These are phyloP conservation scores for Onygenales sp. DNA, from an alignment of 2,329 filamentous ascomycete genomes.

Conservation along the genomic window DNA sequence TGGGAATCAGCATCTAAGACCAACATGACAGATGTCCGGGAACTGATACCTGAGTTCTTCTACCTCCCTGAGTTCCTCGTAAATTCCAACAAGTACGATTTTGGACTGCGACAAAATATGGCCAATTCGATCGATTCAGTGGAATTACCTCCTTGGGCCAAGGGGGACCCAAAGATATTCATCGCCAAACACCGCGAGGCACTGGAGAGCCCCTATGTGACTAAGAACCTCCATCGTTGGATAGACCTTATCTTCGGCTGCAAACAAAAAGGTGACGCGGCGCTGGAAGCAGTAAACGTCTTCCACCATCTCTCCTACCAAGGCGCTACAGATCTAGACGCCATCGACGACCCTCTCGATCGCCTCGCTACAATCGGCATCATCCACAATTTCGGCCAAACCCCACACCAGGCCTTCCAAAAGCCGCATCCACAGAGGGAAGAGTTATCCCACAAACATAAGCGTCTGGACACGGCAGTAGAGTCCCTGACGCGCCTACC, in stretches of 20 bases:
- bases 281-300: conserved; percentile 83
- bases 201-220: conserved; percentile 86
- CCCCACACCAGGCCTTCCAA: conserved; percentile 86
- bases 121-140: conserved; percentile 76
- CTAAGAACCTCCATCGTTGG: conserved; percentile 82
- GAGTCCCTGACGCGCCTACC: conserved; percentile 69
- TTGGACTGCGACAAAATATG: conserved; percentile 74
- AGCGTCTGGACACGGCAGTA: conserved; percentile 67
- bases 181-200: conserved; percentile 94
- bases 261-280: conserved; percentile 89
- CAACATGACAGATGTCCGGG: conserved; percentile 89
- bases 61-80: conserved; percentile 88
- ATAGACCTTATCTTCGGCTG: conserved; percentile 91
- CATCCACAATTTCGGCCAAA: conserved; percentile 98
- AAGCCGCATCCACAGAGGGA: conserved; percentile 72
- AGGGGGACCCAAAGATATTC: conserved; percentile 91
- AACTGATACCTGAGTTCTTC: conserved; percentile 95
- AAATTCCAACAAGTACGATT: conserved; percentile 93
- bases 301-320: conserved; percentile 95
- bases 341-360: conserved; percentile 80
- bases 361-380: conserved; percentile 83
- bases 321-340: conserved; percentile 84
- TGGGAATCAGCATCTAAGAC: conserved; percentile 84
- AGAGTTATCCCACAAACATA: conserved; percentile 52
- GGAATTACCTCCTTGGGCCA: conserved; percentile 87